Evolutionary conservation across 2,329 filamentous ascomycete genomes (phyloP).

Genomic region (Akanthomyces dipterigenus): DNA sequence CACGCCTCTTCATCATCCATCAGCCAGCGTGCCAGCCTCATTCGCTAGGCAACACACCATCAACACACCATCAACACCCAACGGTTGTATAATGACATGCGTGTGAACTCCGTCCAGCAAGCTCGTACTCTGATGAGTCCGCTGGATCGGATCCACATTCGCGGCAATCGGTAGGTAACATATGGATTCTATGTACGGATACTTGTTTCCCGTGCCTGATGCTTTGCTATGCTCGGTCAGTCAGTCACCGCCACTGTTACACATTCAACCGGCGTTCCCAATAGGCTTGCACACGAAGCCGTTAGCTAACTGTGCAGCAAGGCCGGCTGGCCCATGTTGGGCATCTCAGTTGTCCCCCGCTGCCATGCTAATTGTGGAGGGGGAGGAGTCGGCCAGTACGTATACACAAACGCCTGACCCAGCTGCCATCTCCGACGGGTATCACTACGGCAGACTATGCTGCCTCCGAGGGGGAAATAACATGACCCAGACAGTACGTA

Average conservation of each 20-base stretch:
- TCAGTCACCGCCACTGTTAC: background rate
- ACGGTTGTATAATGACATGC: too few relatives aligned
- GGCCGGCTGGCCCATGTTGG: background rate
- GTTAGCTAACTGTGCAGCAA: background rate
- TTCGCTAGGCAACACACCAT: background rate
- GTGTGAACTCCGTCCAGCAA: background rate
- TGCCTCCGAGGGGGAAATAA: background rate
- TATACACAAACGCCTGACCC: background rate
- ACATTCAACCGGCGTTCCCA: background rate
- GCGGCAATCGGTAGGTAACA: background rate
- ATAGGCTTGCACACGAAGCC: background rate
- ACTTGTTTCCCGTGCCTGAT: too few relatives aligned
- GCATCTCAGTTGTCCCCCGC: background rate
- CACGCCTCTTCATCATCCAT: background rate
- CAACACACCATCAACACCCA: background rate
- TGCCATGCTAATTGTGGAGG: background rate
- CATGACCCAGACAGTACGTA: background rate
- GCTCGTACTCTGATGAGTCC: background rate
- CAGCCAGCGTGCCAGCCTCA: background rate
- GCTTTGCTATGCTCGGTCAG: background rate
- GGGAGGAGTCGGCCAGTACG: background rate
- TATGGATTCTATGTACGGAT: background rate
- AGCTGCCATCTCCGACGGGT: background rate
- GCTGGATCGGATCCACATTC: background rate
- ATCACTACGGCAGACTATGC: background rate